These are phyloP conservation scores for Pseudozyma sp. DNA, from an alignment of 1,284 basidiomycete genomes.

Conservation along the genomic window DNA sequence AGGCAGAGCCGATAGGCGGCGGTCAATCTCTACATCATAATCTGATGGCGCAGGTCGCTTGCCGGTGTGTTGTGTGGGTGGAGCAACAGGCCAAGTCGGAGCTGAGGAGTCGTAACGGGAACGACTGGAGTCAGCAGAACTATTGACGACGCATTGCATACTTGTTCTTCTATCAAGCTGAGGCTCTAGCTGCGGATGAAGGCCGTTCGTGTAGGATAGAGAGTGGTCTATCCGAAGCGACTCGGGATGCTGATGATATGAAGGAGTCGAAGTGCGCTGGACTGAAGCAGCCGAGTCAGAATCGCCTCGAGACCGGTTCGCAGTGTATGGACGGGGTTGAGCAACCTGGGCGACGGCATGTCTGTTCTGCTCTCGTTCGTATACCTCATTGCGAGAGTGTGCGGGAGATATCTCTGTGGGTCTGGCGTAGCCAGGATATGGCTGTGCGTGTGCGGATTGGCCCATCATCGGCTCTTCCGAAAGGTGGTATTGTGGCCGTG, in stretches of 20 bases:
- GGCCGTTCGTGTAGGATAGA: background rate
- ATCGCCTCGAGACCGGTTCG: background rate
- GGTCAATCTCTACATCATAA: background rate
- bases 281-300: background rate
- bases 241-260: background rate
- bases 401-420: background rate
- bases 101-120: background rate
- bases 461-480: slow-evolving; percentile 2
- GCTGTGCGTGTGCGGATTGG: background rate
- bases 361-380: slow-evolving; percentile 4
- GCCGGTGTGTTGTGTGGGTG: slow-evolving; percentile 1
- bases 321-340: background rate
- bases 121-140: background rate
- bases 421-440: slow-evolving; percentile 9
- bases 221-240: slow-evolving; percentile 3
- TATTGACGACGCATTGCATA: background rate
- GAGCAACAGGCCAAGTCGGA: background rate
- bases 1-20: background rate
- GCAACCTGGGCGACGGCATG: background rate
- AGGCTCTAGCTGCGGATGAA: slow-evolving; percentile 4
- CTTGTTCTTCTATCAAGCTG: slow-evolving; percentile 6
- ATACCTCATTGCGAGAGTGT: background rate
- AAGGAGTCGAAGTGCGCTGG: background rate
- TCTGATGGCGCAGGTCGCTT: slow-evolving; percentile 16
- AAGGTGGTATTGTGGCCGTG: background rate